Percentiles rank a stretch among this genome's conserved stretches.
These are phyloP conservation scores for Orbilia oligospora DNA, from an alignment of 2,329 filamentous ascomycete genomes.

Conservation along the genomic window DNA sequence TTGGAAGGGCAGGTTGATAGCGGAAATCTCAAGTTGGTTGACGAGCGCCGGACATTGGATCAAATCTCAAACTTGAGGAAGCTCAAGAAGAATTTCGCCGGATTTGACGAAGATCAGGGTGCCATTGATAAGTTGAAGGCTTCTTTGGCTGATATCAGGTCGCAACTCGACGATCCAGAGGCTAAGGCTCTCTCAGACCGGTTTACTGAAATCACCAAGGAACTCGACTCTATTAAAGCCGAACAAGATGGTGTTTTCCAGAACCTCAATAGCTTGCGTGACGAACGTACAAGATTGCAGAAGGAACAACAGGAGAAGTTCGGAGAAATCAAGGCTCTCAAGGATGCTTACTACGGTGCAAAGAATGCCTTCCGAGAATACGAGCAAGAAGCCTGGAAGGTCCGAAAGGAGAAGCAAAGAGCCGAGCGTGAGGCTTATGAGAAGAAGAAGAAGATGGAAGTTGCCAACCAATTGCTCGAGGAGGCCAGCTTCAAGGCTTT, in stretches of 20 bases:
- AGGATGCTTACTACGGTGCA: constrained; percentile 87
- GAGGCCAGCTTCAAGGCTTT: constrained; percentile 90
- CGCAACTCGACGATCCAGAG: constrained; percentile 91
- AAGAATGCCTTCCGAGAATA: constrained; percentile 86
- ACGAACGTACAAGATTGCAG: constrained; percentile 87
- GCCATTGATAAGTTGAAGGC: constrained; percentile 87
- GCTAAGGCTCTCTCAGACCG: constrained; percentile 87
- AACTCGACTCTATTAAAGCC: constrained; percentile 90
- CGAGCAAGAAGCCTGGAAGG: constrained; percentile 85
- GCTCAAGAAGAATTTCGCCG: constrained; percentile 89
- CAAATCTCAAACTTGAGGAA: constrained; percentile 88
- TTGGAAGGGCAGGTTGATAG: constrained; percentile 89
- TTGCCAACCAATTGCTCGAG: constrained; percentile 81
- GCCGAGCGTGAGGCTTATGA: constrained; percentile 80
- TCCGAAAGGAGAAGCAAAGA: constrained; percentile 65
- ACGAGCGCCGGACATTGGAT: constrained; percentile 92
- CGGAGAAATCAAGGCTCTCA: constrained; percentile 83
- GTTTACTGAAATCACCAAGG: constrained; percentile 86
- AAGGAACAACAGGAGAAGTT: constrained; percentile 90
- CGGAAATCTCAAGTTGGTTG: constrained; percentile 93
- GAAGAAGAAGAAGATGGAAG: constrained; percentile 81
- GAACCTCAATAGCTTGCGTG: constrained; percentile 84
- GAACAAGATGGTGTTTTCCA: constrained; percentile 94
- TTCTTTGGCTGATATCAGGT: constrained; percentile 90
- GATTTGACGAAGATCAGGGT: constrained; percentile 88